phyloP scores from a whole-genome alignment of 2,329 filamentous ascomycete genomes.

The Venturia oleaginea region DNA sequence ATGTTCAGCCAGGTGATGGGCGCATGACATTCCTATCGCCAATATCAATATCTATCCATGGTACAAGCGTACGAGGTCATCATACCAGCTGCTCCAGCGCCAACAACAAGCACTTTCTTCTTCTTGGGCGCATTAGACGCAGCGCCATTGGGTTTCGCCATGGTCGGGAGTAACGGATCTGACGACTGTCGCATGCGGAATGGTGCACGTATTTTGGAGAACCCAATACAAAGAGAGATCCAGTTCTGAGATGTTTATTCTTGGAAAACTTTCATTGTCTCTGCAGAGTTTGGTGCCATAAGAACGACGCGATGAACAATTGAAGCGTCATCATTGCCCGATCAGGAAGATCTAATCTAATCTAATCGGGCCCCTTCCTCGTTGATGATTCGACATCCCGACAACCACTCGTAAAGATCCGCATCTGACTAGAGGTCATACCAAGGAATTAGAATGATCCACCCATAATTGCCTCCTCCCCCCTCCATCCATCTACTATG shows the following conservation, averaged over 20 bases:
- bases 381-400: no score
- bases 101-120: conserved; percentile 31
- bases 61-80: background rate
- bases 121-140: conserved; percentile 1
- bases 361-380: background rate
- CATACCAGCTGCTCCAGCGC: conserved; percentile 32
- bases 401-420: no score
- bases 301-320: conserved; percentile 2
- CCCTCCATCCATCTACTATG: no score
- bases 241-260: no score
- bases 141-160: conserved; percentile 9
- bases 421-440: no score
- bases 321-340: conserved; percentile 4
- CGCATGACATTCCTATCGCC: conserved; percentile 52
- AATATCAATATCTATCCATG: background rate
- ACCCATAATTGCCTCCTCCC: no score
- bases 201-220: no score
- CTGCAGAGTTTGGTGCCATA: background rate
- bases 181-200: conserved; percentile 1
- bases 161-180: conserved; percentile 11
- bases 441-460: no score
- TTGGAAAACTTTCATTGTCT: no score
- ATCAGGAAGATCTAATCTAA: background rate
- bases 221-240: no score
- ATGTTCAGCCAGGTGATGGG: conserved; percentile 56